Evolutionary conservation across 2,329 filamentous ascomycete genomes (phyloP).

Genomic region (Ophiostoma sp.): DNA sequence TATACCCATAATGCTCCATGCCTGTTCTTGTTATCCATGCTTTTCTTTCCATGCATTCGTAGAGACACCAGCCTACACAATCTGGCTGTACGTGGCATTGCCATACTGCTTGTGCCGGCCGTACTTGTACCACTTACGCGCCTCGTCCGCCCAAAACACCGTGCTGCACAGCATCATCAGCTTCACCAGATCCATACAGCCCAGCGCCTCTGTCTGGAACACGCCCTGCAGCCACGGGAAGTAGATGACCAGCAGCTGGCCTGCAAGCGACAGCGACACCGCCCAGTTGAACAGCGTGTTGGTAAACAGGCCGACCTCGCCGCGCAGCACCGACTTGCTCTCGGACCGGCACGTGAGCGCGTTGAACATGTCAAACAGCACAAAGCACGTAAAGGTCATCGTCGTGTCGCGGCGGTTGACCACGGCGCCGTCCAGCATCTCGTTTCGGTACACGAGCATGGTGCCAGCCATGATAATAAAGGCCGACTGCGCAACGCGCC

Average conservation of each 20-base stretch:
- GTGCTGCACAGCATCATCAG: conserved; percentile 73
- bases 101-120: conserved; percentile 44
- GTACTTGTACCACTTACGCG: conserved; percentile 70
- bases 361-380: conserved; percentile 99
- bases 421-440: conserved; percentile 77
- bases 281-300: conserved; percentile 98
- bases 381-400: conserved; percentile 98
- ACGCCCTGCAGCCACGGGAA: conserved; percentile 88
- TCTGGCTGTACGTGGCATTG: neutral
- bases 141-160: conserved; percentile 94
- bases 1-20: neutral
- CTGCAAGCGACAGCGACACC: conserved; percentile 74
- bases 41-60: neutral
- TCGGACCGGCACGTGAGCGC: conserved; percentile 89
- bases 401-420: conserved; percentile 94
- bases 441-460: conserved; percentile 81
- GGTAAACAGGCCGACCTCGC: conserved; percentile 74
- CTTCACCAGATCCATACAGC: conserved; percentile 65
- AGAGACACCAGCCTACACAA: neutral
- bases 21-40: neutral
- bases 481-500: conserved; percentile 80
- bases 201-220: conserved; percentile 89
- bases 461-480: conserved; percentile 89
- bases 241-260: conserved; percentile 89
- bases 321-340: conserved; percentile 78